A percentile compares a stretch with the other conserved stretches of the same genome.
Evolutionary conservation across 352 stramenopile genomes (phyloP).

Genomic region (Blastocystis hominis): DNA sequence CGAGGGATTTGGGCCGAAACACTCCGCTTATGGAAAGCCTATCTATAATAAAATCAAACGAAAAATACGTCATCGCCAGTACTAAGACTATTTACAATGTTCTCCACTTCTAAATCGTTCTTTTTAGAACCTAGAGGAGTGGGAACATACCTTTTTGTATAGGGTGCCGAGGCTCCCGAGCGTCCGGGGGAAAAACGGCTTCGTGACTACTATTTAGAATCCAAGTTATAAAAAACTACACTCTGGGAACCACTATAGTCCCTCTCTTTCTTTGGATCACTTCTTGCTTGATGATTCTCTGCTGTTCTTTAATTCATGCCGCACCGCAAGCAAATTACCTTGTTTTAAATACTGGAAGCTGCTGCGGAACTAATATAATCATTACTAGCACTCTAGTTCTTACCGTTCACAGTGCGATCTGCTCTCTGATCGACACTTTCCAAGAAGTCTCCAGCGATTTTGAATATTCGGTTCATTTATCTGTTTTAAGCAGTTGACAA

Average conservation of each 20-base stretch:
- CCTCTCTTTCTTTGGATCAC: background rate
- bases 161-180: background rate
- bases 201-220: background rate
- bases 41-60: background rate
- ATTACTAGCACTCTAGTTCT: background rate
- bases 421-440: slow-evolving; percentile 47
- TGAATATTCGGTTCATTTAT: slow-evolving; percentile 51
- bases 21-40: background rate
- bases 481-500: background rate
- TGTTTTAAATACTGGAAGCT: background rate
- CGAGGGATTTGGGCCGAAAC: background rate
- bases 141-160: background rate
- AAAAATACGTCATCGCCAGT: background rate
- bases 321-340: background rate
- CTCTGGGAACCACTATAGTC: background rate
- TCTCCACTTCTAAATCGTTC: background rate
- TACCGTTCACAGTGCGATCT: slow-evolving; percentile 50
- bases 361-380: background rate
- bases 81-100: background rate
- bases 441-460: slow-evolving; percentile 45
- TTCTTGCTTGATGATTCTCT: background rate
- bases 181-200: background rate
- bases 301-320: background rate
- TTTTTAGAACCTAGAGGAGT: background rate
- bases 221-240: background rate